Conservation (phyloP, 1,284 basidiomycete species). For the Trichosporon coremiiforme region DNA sequence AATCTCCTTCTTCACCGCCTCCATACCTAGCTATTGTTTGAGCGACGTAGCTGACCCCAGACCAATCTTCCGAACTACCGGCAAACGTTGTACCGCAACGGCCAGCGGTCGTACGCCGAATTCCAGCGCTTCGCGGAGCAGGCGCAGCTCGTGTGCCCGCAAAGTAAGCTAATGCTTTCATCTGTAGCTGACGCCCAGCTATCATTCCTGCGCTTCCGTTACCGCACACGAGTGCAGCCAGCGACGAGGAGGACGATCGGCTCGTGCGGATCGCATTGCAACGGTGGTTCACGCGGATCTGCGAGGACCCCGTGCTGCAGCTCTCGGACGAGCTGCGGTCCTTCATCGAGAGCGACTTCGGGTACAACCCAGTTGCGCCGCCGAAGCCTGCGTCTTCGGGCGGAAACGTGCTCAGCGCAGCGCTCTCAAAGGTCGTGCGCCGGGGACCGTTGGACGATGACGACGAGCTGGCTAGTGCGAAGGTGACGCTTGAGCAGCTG, state of each 20-base stretch:
- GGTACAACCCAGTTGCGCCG: slow-evolving; percentile 65
- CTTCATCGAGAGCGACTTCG: slow-evolving; percentile 94
- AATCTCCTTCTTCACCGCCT: too few species aligned
- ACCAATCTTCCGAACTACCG: slow-evolving; percentile 90
- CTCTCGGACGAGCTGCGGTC: slow-evolving; percentile 86
- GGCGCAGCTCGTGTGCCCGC: slow-evolving; percentile 77
- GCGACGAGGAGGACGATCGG: slow-evolving; percentile 92
- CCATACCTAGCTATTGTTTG: too few species aligned
- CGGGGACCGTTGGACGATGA: slow-evolving; percentile 58
- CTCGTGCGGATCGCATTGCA: slow-evolving; percentile 89
- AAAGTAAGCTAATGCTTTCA: slow-evolving; percentile 59
- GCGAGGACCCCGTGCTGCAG: slow-evolving; percentile 80
- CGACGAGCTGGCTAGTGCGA: slow-evolving; percentile 76
- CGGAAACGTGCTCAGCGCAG: slow-evolving; percentile 48
- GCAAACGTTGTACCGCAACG: slow-evolving; percentile 82
- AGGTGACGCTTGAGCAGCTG: slow-evolving; percentile 83
- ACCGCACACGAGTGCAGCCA: slow-evolving; percentile 87
- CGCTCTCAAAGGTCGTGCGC: slow-evolving; percentile 52
- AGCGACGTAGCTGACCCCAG: slow-evolving; percentile 57
- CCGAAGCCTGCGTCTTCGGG: slow-evolving; percentile 42
- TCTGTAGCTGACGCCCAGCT: slow-evolving; percentile 51
- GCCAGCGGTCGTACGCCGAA: slow-evolving; percentile 85
- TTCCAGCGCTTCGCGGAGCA: slow-evolving; percentile 90
- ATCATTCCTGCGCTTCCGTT: slow-evolving; percentile 88
- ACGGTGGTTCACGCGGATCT: slow-evolving; percentile 84